These are phyloP conservation scores for Zygoascus biomembranicola DNA, from an alignment of 805 yeast genomes.

Conservation along the genomic window DNA sequence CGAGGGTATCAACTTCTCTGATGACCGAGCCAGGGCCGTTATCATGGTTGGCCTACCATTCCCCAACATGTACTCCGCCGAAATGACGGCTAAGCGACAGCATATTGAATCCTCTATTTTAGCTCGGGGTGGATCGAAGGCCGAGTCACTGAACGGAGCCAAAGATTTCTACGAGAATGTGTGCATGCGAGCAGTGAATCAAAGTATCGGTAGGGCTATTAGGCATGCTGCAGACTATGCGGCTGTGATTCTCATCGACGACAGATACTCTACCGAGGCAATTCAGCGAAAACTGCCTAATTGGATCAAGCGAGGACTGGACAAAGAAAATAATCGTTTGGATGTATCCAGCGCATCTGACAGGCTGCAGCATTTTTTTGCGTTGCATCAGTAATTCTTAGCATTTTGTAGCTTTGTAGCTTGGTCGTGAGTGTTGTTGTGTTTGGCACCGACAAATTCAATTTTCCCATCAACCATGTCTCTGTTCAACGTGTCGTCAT, in stretches of 20 bases:
- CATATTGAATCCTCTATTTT: constrained; percentile 50
- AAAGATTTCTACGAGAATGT: constrained; percentile 65
- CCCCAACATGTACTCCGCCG: constrained; percentile 80
- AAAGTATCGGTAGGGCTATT: constrained; percentile 86
- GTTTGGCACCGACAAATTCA: too few relatives aligned
- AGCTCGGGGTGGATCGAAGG: constrained; percentile 38
- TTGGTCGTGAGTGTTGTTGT: too few relatives aligned
- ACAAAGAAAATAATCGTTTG: neutral
- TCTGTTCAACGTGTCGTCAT: neutral
- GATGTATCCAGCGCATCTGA: neutral
- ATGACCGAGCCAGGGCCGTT: constrained; percentile 79
- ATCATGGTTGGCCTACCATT: constrained; percentile 83
- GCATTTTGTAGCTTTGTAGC: neutral
- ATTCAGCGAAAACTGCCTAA: constrained; percentile 52
- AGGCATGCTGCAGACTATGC: constrained; percentile 80
- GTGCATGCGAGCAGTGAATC: constrained; percentile 88
- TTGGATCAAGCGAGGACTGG: constrained; percentile 43
- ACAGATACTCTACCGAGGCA: constrained; percentile 35
- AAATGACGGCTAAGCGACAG: constrained; percentile 59
- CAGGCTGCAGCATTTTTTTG: neutral
- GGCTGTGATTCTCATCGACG: constrained; percentile 61
- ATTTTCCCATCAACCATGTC: neutral
- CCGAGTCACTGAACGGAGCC: constrained; percentile 35
- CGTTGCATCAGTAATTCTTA: neutral
- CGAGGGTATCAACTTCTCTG: constrained; percentile 89